Evolutionary conservation across 371 early-diverging fungal genomes (phyloP).

Genomic region (Mucor velutinosus): DNA sequence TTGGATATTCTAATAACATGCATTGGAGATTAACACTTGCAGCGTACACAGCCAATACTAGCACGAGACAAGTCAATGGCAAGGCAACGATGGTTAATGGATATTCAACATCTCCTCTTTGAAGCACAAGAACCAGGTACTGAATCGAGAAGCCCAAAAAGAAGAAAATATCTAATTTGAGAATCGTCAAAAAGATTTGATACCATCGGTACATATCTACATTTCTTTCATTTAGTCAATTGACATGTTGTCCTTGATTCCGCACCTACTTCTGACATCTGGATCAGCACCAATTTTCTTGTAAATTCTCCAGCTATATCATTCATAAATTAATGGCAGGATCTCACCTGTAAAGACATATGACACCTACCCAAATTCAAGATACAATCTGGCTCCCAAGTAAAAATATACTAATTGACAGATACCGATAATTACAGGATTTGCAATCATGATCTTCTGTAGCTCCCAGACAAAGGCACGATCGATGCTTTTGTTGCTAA

Average conservation of each 20-base stretch:
- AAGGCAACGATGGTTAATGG: slow-evolving; percentile 83
- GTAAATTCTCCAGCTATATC: slow-evolving; percentile 27
- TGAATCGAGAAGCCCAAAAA: slow-evolving; percentile 87
- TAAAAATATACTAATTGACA: slow-evolving; percentile 49
- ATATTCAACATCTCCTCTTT: slow-evolving; percentile 74
- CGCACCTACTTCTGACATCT: slow-evolving; percentile 71
- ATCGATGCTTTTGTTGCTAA: neutral
- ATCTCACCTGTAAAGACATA: too few species aligned
- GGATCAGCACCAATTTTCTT: slow-evolving; percentile 34
- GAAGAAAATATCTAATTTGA: slow-evolving; percentile 90
- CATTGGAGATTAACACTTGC: slow-evolving; percentile 35
- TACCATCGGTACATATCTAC: slow-evolving; percentile 81
- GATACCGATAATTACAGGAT: slow-evolving; percentile 41
- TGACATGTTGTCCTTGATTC: neutral
- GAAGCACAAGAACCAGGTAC: slow-evolving; percentile 79
- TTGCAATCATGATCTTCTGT: slow-evolving; percentile 39
- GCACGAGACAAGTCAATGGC: slow-evolving; percentile 71
- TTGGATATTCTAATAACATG: neutral
- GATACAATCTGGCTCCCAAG: slow-evolving; percentile 64
- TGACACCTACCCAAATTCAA: slow-evolving; percentile 74
- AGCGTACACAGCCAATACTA: slow-evolving; percentile 81
- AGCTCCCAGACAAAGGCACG: slow-evolving; percentile 7
- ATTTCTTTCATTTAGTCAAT: slow-evolving; percentile 1
- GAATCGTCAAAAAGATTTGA: slow-evolving; percentile 82
- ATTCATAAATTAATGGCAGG: neutral